A percentile compares a stretch with the other conserved stretches of the same genome.
Evolutionary conservation across 1,139 yeast species (phyloP).

Genomic region (Hyphopichia fennica): DNA sequence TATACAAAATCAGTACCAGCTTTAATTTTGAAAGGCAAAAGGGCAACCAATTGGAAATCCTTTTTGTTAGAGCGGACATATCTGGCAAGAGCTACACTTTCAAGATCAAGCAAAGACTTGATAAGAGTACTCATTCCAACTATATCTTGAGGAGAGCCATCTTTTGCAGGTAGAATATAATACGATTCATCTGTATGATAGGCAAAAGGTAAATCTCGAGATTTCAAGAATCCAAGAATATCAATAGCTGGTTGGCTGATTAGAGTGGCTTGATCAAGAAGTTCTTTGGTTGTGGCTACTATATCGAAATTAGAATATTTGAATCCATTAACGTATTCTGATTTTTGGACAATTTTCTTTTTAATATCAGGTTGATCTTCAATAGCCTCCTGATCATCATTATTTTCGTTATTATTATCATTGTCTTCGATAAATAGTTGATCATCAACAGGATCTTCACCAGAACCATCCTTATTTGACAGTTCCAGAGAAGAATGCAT

Average conservation of each 20-base stretch:
- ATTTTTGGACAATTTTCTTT: conserved; percentile 7
- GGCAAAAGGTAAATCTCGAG: conserved; percentile 52
- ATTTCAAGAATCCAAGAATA: conserved; percentile 59
- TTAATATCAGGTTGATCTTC: conserved; percentile 15
- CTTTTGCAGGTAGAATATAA: conserved; percentile 50
- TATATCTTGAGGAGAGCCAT: conserved; percentile 35
- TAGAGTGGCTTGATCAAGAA: conserved; percentile 45
- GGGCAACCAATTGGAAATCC: conserved; percentile 56
- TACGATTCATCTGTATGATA: conserved; percentile 59
- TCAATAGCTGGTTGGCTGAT: conserved; percentile 54
- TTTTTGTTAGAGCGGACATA: conserved; percentile 51
- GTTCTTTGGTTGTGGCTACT: conserved; percentile 35
- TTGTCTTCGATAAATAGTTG: conserved; percentile 18
- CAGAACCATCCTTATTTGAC: conserved; percentile 5
- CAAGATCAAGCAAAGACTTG: conserved; percentile 49
- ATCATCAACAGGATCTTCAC: not conserved
- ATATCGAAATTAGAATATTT: conserved; percentile 61
- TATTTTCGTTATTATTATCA: conserved; percentile 18
- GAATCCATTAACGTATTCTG: conserved; percentile 51
- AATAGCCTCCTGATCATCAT: conserved; percentile 17
- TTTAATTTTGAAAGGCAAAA: conserved; percentile 47
- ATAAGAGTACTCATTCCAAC: conserved; percentile 54
- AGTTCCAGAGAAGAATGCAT: too few relatives aligned
- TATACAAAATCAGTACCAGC: conserved; percentile 18
- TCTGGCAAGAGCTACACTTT: conserved; percentile 60